Percentiles rank a stretch among this genome's conserved stretches.
Evolutionary conservation across 2,329 filamentous ascomycete species (phyloP).

Genomic region (Cryphonectria parasitica): DNA sequence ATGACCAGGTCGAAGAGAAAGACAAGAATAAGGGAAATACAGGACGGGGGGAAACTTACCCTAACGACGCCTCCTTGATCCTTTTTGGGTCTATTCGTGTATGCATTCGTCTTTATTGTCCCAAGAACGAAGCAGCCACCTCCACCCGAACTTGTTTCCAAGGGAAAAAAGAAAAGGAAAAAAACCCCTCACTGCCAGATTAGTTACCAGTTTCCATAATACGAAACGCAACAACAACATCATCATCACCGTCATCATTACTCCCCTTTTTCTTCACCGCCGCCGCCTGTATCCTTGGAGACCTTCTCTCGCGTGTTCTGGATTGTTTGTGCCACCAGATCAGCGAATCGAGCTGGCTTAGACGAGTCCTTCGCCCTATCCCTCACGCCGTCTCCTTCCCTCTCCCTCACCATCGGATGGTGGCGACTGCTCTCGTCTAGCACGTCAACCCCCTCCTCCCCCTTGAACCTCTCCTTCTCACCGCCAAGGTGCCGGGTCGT

Average conservation of each 20-base stretch:
- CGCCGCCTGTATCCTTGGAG: conserved; percentile 2
- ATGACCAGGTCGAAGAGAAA: background rate
- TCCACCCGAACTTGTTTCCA: background rate
- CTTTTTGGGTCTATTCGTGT: background rate
- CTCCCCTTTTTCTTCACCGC: background rate
- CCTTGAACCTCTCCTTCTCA: conserved; percentile 46
- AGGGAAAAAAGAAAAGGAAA: no score
- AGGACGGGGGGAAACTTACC: background rate
- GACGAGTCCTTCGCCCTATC: conserved; percentile 28
- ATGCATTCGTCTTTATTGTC: background rate
- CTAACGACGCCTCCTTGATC: background rate
- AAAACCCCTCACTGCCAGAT: background rate
- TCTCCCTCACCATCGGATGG: conserved; percentile 9
- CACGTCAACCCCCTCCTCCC: conserved; percentile 40
- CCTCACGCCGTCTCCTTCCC: conserved; percentile 28
- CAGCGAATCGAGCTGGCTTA: conserved; percentile 36
- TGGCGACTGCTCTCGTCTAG: background rate
- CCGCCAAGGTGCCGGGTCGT: conserved; percentile 53
- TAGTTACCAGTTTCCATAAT: background rate
- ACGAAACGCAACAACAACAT: background rate
- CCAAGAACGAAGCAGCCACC: background rate
- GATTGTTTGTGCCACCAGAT: conserved; percentile 38
- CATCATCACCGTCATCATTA: background rate
- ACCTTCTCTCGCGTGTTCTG: conserved; percentile 29
- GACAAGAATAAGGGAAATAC: background rate